Evolutionary conservation across 1,284 basidiomycete species (phyloP).

Genomic region (Apiotrichum siamense): DNA sequence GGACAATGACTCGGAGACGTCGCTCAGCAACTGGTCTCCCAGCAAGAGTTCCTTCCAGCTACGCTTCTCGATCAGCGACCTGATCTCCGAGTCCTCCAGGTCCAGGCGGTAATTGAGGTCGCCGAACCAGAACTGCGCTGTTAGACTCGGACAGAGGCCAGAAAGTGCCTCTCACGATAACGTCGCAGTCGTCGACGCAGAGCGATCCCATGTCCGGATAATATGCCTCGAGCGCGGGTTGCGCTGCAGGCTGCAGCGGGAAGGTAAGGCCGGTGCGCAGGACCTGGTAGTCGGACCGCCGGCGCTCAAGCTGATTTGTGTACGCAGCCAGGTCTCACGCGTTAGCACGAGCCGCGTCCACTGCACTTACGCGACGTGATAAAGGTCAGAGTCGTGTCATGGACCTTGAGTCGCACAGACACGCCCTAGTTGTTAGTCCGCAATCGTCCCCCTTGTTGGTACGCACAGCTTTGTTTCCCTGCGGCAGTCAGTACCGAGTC

Average conservation of each 20-base stretch:
- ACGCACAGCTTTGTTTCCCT: slow-evolving; percentile 35
- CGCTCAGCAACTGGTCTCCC: slow-evolving; percentile 34
- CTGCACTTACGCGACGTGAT: slow-evolving; percentile 55
- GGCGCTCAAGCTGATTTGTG: slow-evolving; percentile 52
- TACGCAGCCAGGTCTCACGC: slow-evolving; percentile 53
- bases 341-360: background rate
- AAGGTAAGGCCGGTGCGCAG: slow-evolving; percentile 28
- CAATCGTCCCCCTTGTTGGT: too few relatives aligned
- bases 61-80: slow-evolving; percentile 24
- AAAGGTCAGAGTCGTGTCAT: slow-evolving; percentile 50
- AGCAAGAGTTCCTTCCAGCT: slow-evolving; percentile 31
- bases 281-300: slow-evolving; percentile 36
- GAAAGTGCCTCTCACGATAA: slow-evolving; percentile 21
- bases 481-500: slow-evolving; percentile 28
- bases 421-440: slow-evolving; percentile 30
- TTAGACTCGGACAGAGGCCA: background rate
- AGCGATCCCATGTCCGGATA: slow-evolving; percentile 21
- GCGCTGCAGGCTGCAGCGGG: slow-evolving; percentile 15
- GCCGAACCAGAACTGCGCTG: slow-evolving; percentile 40
- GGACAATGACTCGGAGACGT: slow-evolving; percentile 32
- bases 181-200: slow-evolving; percentile 29
- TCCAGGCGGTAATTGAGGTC: slow-evolving; percentile 43
- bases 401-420: slow-evolving; percentile 38
- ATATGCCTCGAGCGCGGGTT: slow-evolving; percentile 35
- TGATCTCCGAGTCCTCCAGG: slow-evolving; percentile 27